Evolutionary conservation across 2,329 filamentous ascomycete species (phyloP), one percentile per base, ranked within the genome.

Genomic region (Microcyclospora tardicrescens): DNA sequence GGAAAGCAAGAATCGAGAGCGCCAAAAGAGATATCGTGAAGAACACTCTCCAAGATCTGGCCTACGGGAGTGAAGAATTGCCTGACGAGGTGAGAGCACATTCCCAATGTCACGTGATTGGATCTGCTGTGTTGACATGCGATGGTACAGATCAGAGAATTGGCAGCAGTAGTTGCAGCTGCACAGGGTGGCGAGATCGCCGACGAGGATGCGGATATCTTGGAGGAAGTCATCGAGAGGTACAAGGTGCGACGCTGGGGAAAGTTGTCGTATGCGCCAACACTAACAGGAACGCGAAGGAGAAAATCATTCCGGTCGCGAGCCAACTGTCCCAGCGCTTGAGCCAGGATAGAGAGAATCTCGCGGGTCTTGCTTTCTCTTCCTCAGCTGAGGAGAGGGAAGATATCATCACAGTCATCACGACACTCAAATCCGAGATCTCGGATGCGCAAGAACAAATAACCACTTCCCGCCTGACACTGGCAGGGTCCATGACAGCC

Each of bases 121-220:
- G 19, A 24, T 24, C 19, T 24, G 8, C 8, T 24, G 8, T n/a
- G n/a, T n/a, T n/a, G n/a, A n/a, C n/a, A n/a, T n/a, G 33, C 44
- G 32, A 16, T 14, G 14, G 19, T 12, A 16, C 31, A 63, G 48
- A 51, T 69, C 1, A 60, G 62, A 46, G 52, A 65, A 35, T 50
- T 62, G 5, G 62, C 65, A 24, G 61, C 63, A n/a, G 54, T 66
- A 8, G 50, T 63, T 5, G 56, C 57, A 10, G 63, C 66, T 0
- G 55, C 58, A 31, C 53, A 68, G 9, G 57, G 54, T 13, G 57
- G 56, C 33, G 54, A 58, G 10, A 46, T 68, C 6, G 41, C 56
- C 0, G 36, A 45, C 3, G 43, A 55, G 10, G 65, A 69, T 37
- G 52, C 53, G 10, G 55, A 59, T 1, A 51, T 68, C 5, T 52